Evolutionary conservation across 805 yeast species (phyloP).

Genomic region (Ogataea nakhonphanomensis): DNA sequence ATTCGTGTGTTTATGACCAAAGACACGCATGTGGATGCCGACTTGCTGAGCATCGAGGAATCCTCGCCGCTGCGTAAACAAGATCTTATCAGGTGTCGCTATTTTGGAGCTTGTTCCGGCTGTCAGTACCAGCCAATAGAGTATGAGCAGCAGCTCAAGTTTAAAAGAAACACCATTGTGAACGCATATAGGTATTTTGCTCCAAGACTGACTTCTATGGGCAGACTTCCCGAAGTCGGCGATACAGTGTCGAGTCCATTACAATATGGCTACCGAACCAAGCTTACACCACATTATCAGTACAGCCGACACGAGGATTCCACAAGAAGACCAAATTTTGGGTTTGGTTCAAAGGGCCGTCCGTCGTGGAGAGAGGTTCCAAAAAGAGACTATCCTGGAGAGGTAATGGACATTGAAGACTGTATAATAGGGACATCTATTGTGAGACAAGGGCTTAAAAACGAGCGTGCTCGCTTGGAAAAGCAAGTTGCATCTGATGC

Average conservation of each 20-base stretch:
- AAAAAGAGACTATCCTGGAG: constrained; percentile 42
- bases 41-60: constrained; percentile 46
- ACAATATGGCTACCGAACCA: constrained; percentile 78
- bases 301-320: constrained; percentile 47
- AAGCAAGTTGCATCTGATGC: constrained; percentile 33
- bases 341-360: constrained; percentile 85
- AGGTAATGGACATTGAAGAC: constrained; percentile 91
- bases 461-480: constrained; percentile 60
- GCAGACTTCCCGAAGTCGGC: constrained; percentile 56
- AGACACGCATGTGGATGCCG: constrained; percentile 70
- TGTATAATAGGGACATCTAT: constrained; percentile 85
- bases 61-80: constrained; percentile 49
- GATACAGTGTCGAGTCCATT: constrained; percentile 61
- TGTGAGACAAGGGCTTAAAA: constrained; percentile 66
- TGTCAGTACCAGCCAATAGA: constrained; percentile 85
- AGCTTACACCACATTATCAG: constrained; percentile 93
- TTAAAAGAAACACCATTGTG: constrained; percentile 69
- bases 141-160: constrained; percentile 67
- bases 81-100: constrained; percentile 63
- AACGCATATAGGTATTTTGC: constrained; percentile 83
- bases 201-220: constrained; percentile 43
- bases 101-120: constrained; percentile 92
- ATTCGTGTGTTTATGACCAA: constrained; percentile 76
- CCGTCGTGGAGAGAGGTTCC: constrained; percentile 58
- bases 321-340: constrained; percentile 58